phyloP scores from a whole-genome alignment of 345 rosid species.

The Salix brachista region DNA sequence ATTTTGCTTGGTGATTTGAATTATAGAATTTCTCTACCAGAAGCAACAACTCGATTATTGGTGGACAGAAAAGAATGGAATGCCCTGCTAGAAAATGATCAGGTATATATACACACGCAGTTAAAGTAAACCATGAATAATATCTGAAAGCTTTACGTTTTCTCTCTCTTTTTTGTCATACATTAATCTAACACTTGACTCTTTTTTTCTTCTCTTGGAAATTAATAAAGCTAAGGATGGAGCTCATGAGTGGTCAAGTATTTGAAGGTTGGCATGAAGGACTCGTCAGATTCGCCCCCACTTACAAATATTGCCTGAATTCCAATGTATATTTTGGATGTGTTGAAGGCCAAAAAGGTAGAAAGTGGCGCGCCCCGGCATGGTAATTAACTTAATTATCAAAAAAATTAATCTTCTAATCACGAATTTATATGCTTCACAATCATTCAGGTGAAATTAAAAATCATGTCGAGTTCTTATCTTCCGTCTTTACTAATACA shows the following conservation, averaged over 20 bases:
- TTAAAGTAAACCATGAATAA: background rate
- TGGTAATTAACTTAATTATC: conserved; percentile 38
- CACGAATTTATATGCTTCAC: background rate
- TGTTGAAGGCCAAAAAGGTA: conserved; percentile 39
- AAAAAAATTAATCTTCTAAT: background rate
- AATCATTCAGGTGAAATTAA: background rate
- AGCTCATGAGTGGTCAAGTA: conserved; percentile 50
- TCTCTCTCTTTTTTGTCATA: background rate
- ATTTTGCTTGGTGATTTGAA: conserved; percentile 76
- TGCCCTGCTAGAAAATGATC: conserved; percentile 56
- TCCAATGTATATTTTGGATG: conserved; percentile 65
- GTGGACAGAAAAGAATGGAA: conserved; percentile 61
- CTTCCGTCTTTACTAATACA: background rate
- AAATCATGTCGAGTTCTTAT: background rate
- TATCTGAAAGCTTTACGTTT: background rate
- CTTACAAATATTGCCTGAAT: conserved; percentile 65
- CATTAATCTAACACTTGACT: background rate
- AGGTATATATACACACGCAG: conserved; percentile 32
- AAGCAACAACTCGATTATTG: conserved; percentile 47
- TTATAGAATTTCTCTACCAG: conserved; percentile 69
- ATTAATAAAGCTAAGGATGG: conserved; percentile 50
- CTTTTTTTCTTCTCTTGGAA: conserved; percentile 2
- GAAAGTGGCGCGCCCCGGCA: conserved; percentile 72
- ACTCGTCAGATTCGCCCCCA: conserved; percentile 59
- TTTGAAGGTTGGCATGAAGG: conserved; percentile 72